Evolutionary conservation across 2,329 filamentous ascomycete species (phyloP).

Genomic region (Cyphellophora attinorum): DNA sequence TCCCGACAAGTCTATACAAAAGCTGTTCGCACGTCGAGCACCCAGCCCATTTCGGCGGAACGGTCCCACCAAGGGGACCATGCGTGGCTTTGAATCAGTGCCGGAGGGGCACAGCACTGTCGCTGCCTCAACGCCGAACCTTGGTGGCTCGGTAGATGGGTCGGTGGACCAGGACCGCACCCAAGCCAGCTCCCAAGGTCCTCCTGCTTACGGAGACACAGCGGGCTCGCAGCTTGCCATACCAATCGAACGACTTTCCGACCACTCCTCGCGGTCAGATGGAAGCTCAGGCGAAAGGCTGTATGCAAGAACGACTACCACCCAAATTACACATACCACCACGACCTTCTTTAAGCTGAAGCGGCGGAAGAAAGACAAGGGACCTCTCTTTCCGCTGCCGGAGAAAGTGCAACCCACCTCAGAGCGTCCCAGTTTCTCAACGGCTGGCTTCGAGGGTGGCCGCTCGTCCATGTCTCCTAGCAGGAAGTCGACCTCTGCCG

Average conservation of each 20-base stretch:
- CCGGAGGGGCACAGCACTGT: constrained; percentile 6
- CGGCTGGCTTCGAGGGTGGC: constrained; percentile 30
- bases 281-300: constrained; percentile 64
- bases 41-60: constrained; percentile 11
- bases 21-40: constrained; percentile 8
- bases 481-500: constrained; percentile 13
- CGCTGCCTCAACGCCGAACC: constrained; percentile 20
- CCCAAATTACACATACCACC: constrained; percentile 53
- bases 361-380: constrained; percentile 60
- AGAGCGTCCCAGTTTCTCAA: constrained; percentile 24
- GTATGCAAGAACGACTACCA: constrained; percentile 52
- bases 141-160: constrained; percentile 3
- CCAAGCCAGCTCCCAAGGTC: constrained; percentile 33
- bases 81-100: background rate
- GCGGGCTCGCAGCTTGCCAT: constrained; percentile 53
- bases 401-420: constrained; percentile 52
- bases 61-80: background rate
- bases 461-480: constrained; percentile 18
- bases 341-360: constrained; percentile 74
- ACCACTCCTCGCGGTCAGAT: constrained; percentile 86
- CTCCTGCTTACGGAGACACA: constrained; percentile 54
- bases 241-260: constrained; percentile 59
- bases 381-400: constrained; percentile 78
- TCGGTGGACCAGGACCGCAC: constrained; percentile 21
- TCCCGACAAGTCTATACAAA: constrained; percentile 20